Evolutionary conservation across 306 rosid genomes (phyloP).

Genomic region (Vachellia collinsii): DNA sequence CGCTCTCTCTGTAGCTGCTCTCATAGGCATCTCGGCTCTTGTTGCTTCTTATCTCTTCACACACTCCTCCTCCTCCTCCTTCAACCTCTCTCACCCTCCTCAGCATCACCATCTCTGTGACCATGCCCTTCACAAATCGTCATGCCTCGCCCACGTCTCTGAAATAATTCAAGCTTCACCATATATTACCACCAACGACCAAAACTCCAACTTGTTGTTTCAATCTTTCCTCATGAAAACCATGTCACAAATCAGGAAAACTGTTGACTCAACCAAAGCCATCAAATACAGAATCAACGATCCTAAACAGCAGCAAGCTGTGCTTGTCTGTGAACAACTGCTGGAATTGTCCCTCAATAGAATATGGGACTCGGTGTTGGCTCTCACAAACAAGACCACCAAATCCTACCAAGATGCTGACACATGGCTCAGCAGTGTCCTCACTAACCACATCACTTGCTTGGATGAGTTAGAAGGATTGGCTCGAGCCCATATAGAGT

Average conservation of each 20-base stretch:
- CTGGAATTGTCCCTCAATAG: constrained; percentile 46
- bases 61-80: constrained; percentile 21
- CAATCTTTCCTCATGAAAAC: constrained; percentile 40
- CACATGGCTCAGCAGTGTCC: constrained; percentile 61
- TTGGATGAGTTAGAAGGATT: constrained; percentile 51
- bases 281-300: constrained; percentile 37
- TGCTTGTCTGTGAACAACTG: constrained; percentile 48
- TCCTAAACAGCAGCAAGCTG: constrained; percentile 37
- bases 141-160: constrained; percentile 38
- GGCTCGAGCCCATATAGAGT: constrained; percentile 24
- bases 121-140: constrained; percentile 7
- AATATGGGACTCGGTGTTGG: constrained; percentile 35
- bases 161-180: constrained; percentile 9
- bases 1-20: constrained; percentile 43
- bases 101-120: constrained; percentile 38
- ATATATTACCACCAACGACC: background rate
- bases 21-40: constrained; percentile 48
- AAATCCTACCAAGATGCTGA: constrained; percentile 46
- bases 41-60: constrained; percentile 38
- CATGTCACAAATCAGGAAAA: constrained; percentile 26
- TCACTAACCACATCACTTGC: constrained; percentile 62
- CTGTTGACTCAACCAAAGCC: constrained; percentile 30
- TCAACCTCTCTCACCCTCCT: background rate
- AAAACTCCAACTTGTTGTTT: constrained; percentile 10
- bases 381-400: constrained; percentile 27